Evolutionary conservation across 805 yeast genomes (phyloP).

Genomic region (Scheffersomyces coipomensis): DNA sequence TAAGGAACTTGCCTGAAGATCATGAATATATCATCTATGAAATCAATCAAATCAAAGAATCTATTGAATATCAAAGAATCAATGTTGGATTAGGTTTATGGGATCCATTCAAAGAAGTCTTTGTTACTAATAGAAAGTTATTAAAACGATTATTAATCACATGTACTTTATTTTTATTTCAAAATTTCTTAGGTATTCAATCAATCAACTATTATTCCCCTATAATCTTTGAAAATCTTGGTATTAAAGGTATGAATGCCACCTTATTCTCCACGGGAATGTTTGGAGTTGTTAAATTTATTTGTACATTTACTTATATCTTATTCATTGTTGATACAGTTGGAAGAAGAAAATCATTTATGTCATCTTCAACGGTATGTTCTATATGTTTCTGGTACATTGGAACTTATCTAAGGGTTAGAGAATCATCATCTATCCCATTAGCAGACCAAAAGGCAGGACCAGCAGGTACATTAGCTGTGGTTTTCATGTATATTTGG

Average conservation of each 20-base stretch:
- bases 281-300: slow-evolving; percentile 38
- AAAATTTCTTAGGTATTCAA: slow-evolving; percentile 40
- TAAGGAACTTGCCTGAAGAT: slow-evolving; percentile 30
- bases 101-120: slow-evolving; percentile 33
- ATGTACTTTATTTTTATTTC: slow-evolving; percentile 31
- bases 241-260: slow-evolving; percentile 36
- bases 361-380: slow-evolving; percentile 32
- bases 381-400: slow-evolving; percentile 39
- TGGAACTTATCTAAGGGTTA: slow-evolving; percentile 33
- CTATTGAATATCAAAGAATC: slow-evolving; percentile 25
- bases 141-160: slow-evolving; percentile 30
- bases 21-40: slow-evolving; percentile 35
- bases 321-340: slow-evolving; percentile 33
- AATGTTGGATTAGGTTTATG: slow-evolving; percentile 31
- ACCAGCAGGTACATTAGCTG: slow-evolving; percentile 39
- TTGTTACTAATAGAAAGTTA: slow-evolving; percentile 21
- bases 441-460: slow-evolving; percentile 20
- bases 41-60: slow-evolving; percentile 33
- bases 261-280: slow-evolving; percentile 38
- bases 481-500: slow-evolving; percentile 42
- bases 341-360: slow-evolving; percentile 35
- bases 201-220: slow-evolving; percentile 40
- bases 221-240: slow-evolving; percentile 30
- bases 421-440: slow-evolving; percentile 32
- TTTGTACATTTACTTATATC: slow-evolving; percentile 32